Percentiles rank a stretch among this genome's conserved stretches.
Evolutionary conservation across 192 early-diverging fungal genomes (phyloP).

Genomic region (Endogone sp.): DNA sequence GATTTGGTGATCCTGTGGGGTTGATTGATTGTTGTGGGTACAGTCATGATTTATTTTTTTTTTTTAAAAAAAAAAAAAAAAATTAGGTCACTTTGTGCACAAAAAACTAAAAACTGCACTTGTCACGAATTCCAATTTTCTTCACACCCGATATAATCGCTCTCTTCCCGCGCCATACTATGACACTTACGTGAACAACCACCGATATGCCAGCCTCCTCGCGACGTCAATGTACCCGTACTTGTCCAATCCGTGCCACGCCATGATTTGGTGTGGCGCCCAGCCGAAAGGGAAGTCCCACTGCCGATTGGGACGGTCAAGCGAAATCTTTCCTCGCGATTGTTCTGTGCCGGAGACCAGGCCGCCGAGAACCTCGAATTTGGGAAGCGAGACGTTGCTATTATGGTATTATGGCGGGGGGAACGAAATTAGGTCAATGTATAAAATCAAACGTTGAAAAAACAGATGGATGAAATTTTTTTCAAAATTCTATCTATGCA

Average conservation of each 20-base stretch:
- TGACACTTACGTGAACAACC: constrained; percentile 77
- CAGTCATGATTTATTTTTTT: too few relatives aligned
- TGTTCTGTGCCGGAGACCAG: constrained; percentile 89
- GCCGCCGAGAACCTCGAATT: constrained; percentile 90
- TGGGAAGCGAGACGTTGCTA: constrained; percentile 48
- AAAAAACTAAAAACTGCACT: too few relatives aligned
- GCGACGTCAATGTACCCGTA: constrained; percentile 78
- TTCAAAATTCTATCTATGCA: too few relatives aligned
- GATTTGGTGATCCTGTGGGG: constrained; percentile 70
- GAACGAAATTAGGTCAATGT: not conserved
- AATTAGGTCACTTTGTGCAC: too few relatives aligned
- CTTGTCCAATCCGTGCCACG: constrained; percentile 84
- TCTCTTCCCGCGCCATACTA: not conserved
- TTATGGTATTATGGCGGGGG: not conserved
- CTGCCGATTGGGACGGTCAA: constrained; percentile 89
- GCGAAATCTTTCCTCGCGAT: constrained; percentile 76
- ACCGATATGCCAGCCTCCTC: constrained; percentile 83
- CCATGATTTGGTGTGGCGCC: constrained; percentile 99
- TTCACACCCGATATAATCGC: too few relatives aligned
- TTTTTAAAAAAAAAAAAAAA: too few relatives aligned
- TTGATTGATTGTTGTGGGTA: too few relatives aligned
- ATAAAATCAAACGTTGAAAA: not conserved
- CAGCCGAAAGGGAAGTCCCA: constrained; percentile 95
- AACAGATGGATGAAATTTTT: not conserved
- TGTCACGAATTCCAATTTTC: too few relatives aligned